phyloP scores from a whole-genome alignment of 805 yeast genomes.

The Ogataea wickerhamii region DNA sequence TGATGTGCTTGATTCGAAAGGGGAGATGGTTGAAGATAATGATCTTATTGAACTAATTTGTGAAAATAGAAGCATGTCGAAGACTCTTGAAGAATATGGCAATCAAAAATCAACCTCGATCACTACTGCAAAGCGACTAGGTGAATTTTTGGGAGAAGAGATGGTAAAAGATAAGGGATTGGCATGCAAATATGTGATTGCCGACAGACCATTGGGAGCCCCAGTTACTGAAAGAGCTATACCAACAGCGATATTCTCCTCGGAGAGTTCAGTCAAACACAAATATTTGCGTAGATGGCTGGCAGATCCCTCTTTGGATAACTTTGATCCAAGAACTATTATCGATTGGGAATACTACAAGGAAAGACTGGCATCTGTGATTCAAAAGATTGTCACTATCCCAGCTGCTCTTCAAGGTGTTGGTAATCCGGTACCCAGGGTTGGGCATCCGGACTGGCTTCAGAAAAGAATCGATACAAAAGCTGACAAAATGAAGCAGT shows the following conservation, averaged over 20 bases:
- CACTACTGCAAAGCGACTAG: slow-evolving; percentile 89
- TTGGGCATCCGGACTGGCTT: slow-evolving; percentile 93
- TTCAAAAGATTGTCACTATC: slow-evolving; percentile 91
- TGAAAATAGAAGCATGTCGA: slow-evolving; percentile 94
- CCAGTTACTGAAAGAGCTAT: slow-evolving; percentile 96
- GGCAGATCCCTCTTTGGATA: slow-evolving; percentile 66
- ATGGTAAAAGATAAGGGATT: slow-evolving; percentile 96
- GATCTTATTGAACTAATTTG: slow-evolving; percentile 93
- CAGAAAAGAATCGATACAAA: slow-evolving; percentile 54
- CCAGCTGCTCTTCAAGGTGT: slow-evolving; percentile 95
- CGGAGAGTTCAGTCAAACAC: slow-evolving; percentile 68
- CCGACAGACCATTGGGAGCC: slow-evolving; percentile 74
- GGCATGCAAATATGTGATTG: slow-evolving; percentile 90
- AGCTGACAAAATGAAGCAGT: slow-evolving; percentile 71
- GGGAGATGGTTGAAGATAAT: slow-evolving; percentile 84
- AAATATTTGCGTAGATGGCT: slow-evolving; percentile 84
- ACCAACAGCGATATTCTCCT: slow-evolving; percentile 92
- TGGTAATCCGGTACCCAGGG: slow-evolving; percentile 89
- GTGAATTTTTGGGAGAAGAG: slow-evolving; percentile 92
- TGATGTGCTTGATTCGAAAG: slow-evolving; percentile 86
- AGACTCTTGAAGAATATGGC: slow-evolving; percentile 83
- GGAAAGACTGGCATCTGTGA: slow-evolving; percentile 86
- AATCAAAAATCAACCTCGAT: slow-evolving; percentile 91
- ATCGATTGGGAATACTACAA: slow-evolving; percentile 93
- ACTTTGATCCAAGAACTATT: slow-evolving; percentile 83